Evolutionary conservation across 2,329 filamentous ascomycete genomes (phyloP).

Genomic region (Colletotrichum navitas): DNA sequence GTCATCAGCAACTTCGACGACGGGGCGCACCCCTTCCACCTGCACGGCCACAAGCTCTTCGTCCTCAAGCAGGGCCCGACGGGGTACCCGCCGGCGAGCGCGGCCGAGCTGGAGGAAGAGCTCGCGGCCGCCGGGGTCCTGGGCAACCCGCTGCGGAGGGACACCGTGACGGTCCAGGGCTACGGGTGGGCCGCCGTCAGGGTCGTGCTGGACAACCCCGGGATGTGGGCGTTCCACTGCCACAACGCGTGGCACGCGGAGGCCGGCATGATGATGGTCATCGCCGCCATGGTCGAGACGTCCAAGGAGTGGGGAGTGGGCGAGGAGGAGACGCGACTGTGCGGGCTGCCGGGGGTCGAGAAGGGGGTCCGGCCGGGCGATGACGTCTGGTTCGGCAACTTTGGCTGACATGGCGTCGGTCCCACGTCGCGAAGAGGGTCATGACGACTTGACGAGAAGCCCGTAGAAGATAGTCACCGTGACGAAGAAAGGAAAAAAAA

Average conservation of each 20-base stretch:
- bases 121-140: constrained; percentile 42
- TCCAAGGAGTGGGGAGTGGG: constrained; percentile 45
- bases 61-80: constrained; percentile 51
- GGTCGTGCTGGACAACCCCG: constrained; percentile 69
- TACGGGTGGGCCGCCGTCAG: constrained; percentile 68
- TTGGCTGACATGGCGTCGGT: constrained; percentile 10
- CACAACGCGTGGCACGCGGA: constrained; percentile 71
- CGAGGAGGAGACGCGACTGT: constrained; percentile 47
- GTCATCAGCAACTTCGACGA: constrained; percentile 52
- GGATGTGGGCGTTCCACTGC: constrained; percentile 70
- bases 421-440: no score
- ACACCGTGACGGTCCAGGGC: constrained; percentile 64
- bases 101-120: constrained; percentile 45
- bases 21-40: constrained; percentile 59
- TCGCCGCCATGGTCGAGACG: constrained; percentile 55
- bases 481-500: neutral
- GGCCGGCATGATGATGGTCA: constrained; percentile 71
- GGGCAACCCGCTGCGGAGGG: constrained; percentile 52
- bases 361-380: constrained; percentile 52
- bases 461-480: neutral
- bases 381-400: constrained; percentile 53
- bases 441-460: no score
- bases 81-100: constrained; percentile 51
- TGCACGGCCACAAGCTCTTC: constrained; percentile 72
- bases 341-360: constrained; percentile 47